phyloP scores from a whole-genome alignment of 2,329 filamentous ascomycete genomes.

The Exophiala aquamarina region DNA sequence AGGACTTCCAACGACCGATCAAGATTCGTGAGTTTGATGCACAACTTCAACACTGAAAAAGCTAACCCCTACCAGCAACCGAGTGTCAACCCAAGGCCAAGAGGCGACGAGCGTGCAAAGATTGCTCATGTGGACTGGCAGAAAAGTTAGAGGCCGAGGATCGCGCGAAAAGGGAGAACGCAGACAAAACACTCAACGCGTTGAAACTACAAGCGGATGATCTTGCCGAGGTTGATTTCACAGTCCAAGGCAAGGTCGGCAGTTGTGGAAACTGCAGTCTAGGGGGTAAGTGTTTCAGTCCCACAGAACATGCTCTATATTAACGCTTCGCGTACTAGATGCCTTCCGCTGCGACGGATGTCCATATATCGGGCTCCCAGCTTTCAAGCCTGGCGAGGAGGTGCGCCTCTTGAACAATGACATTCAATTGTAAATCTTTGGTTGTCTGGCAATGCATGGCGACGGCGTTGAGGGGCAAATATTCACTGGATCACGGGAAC shows the following conservation, averaged over 20 bases:
- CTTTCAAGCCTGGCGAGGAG: conserved; percentile 96
- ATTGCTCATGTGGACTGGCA: conserved; percentile 93
- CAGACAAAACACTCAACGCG: conserved; percentile 56
- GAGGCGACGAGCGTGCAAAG: conserved; percentile 91
- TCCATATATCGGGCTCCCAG: conserved; percentile 87
- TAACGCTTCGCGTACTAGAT: conserved; percentile 13
- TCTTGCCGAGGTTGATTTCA: conserved; percentile 89
- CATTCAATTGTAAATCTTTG: conserved; percentile 63
- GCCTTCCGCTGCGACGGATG: conserved; percentile 60
- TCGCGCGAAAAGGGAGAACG: conserved; percentile 61
- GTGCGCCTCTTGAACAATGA: conserved; percentile 80
- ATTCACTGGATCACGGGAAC: not conserved
- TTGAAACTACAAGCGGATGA: conserved; percentile 74
- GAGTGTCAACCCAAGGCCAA: conserved; percentile 88
- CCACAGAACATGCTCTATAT: conserved; percentile 2
- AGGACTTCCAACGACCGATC: conserved; percentile 75
- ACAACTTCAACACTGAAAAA: too few relatives aligned
- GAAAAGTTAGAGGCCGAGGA: conserved; percentile 86
- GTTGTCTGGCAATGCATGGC: conserved; percentile 11
- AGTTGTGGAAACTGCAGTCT: conserved; percentile 93
- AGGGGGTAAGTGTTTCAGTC: conserved; percentile 64
- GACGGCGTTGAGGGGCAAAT: conserved; percentile 13
- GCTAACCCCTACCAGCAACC: conserved; percentile 55
- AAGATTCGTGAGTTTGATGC: conserved; percentile 33
- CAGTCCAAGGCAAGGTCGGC: conserved; percentile 93